phyloP scores from a whole-genome alignment of 2,329 filamentous ascomycete genomes.

The Lasiodiplodia gonubiensis region DNA sequence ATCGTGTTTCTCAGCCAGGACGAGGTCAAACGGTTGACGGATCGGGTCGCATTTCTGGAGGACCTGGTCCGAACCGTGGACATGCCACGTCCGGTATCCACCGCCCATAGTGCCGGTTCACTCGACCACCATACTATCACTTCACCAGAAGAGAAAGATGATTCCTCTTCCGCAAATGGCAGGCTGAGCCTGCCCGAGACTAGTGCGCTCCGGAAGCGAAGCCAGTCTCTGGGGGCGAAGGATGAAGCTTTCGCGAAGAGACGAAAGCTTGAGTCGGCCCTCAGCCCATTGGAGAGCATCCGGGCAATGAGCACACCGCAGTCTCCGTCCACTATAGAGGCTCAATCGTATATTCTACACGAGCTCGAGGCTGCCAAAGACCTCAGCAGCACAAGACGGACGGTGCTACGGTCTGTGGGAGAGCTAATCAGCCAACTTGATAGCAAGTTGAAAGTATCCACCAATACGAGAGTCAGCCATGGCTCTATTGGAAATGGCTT shows the following conservation, averaged over 20 bases:
- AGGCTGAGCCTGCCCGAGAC: not conserved
- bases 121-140: not conserved
- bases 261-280: not conserved
- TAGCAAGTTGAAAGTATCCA: not conserved
- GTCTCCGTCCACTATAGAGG: constrained; percentile 8
- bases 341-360: not conserved
- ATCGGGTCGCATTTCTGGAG: constrained; percentile 12
- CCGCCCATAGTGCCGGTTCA: constrained; percentile 8
- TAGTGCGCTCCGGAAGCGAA: not conserved
- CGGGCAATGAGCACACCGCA: constrained; percentile 14
- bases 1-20: not conserved
- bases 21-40: constrained; percentile 15
- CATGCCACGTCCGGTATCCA: constrained; percentile 1
- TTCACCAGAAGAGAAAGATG: not conserved
- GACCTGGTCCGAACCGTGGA: constrained; percentile 10
- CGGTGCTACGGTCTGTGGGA: not conserved
- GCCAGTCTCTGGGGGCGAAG: constrained; percentile 4
- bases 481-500: not conserved
- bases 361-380: constrained; percentile 13
- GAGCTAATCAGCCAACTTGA: constrained; percentile 12
- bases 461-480: not conserved
- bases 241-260: constrained; percentile 5
- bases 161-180: not conserved
- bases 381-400: constrained; percentile 7
- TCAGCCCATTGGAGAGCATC: constrained; percentile 8